Percentiles rank a stretch among this genome's conserved stretches.
Evolutionary conservation across 2,329 filamentous ascomycete genomes (phyloP).

Genomic region (Exserohilum rostratum): DNA sequence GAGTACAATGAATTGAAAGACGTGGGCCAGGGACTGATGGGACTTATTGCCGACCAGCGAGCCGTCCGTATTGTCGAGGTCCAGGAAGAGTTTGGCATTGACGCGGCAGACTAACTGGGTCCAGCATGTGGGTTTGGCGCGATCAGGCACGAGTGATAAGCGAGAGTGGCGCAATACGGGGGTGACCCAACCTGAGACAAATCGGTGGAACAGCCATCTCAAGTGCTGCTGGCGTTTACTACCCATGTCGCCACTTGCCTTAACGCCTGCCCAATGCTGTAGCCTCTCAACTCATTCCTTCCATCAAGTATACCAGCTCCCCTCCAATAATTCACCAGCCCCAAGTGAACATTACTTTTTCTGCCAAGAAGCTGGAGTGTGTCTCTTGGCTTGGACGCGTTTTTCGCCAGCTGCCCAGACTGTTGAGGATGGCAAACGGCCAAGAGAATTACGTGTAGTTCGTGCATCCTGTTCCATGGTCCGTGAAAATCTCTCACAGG

Average conservation of each 20-base stretch:
- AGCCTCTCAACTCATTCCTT: not conserved
- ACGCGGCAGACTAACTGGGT: slow-evolving; percentile 48
- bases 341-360: not conserved
- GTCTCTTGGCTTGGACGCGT: not conserved
- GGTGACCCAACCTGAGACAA: not conserved
- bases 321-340: not conserved
- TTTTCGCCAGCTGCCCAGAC: not conserved
- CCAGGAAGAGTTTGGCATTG: slow-evolving; percentile 57
- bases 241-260: not conserved
- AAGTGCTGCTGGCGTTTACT: not conserved
- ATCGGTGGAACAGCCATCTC: slow-evolving; percentile 1
- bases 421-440: not conserved
- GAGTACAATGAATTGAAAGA: slow-evolving; percentile 76
- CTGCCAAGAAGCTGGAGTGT: not conserved
- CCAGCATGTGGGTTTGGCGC: not conserved
- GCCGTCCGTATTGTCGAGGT: slow-evolving; percentile 61
- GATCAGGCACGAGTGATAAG: not conserved
- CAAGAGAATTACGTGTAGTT: not conserved
- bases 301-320: not conserved
- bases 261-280: not conserved
- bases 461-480: not conserved
- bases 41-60: slow-evolving; percentile 69
- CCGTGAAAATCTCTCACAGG: not conserved
- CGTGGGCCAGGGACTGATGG: slow-evolving; percentile 68
- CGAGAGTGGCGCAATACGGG: not conserved